A percentile compares a stretch with the other conserved stretches of the same genome.
Conservation (phyloP, 2,329 filamentous ascomycete species). For the Anthostomella pinea region DNA sequence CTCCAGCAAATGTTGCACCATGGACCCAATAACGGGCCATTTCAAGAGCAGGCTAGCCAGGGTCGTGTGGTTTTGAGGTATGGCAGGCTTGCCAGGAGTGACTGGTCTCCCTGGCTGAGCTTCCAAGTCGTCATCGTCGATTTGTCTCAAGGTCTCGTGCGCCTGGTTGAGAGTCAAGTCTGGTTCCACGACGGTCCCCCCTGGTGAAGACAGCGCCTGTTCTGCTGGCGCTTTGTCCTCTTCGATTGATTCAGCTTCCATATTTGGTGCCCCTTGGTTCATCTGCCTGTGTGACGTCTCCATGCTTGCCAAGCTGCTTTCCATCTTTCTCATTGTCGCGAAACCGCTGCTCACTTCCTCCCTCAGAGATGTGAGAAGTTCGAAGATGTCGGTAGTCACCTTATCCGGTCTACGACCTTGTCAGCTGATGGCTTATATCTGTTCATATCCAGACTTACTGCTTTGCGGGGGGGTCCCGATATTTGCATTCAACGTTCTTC, state of each 20-base stretch:
- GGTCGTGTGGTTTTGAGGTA: constrained; percentile 84
- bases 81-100: constrained; percentile 61
- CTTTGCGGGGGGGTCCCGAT: constrained; percentile 86
- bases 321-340: constrained; percentile 26
- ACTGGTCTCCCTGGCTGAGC: constrained; percentile 51
- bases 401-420: constrained; percentile 62
- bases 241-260: constrained; percentile 33
- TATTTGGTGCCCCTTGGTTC: constrained; percentile 25
- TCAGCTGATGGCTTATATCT: too few relatives aligned
- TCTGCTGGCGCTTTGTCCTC: constrained; percentile 27
- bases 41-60: constrained; percentile 78
- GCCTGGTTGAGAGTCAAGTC: constrained; percentile 30
- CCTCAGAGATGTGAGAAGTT: constrained; percentile 42
- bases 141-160: constrained; percentile 32
- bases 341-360: constrained; percentile 39
- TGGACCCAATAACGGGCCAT: constrained; percentile 64
- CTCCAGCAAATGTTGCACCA: constrained; percentile 55
- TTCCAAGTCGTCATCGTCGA: constrained; percentile 47
- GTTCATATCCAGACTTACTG: constrained; percentile 67
- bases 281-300: constrained; percentile 32
- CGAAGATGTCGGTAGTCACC: constrained; percentile 57
- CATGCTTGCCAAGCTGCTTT: constrained; percentile 37
- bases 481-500: constrained; percentile 79
- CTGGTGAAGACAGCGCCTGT: constrained; percentile 29
- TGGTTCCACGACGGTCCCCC: constrained; percentile 25